Base-by-base conservation (phyloP, 2,329 filamentous ascomycete species). In the Cordyceps tenuipes region DNA sequence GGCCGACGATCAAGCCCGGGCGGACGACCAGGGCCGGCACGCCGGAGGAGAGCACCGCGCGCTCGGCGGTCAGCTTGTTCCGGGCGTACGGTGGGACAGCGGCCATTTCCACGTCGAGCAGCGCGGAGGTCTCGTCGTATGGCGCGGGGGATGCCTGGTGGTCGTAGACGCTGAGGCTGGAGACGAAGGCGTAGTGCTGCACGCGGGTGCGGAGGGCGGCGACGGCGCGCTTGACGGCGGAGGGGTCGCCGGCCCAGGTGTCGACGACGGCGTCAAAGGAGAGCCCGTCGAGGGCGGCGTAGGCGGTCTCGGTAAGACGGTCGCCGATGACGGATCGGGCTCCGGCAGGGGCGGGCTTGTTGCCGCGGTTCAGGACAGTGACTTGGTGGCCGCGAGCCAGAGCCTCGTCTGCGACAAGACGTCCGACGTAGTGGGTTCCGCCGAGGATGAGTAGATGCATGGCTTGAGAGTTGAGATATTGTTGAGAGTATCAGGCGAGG, bases 361-460 rank as follows among this genome's bases (percentile, higher is more conserved):
- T 62, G 36, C 62, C 64, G 15, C 64, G 62, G 44, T 65, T 66
- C 26, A 66, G 62, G 15, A 63, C 57, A 3, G 59, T 58, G 26
- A 61, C 59, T 46, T 61, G 34, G 48, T 61, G 57, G 21, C 63
- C 64, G 5, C 62, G 57, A 12, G 63, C 34, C 0, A 66, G 13
- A 26, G 65, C 63, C 29, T 65, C 60, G 5, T 61, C 36, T 21
- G 61, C 64, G 17, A 50, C 54, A 17, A 56, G 41, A 3, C 59
- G 62, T 23, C 65, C 63, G 19, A 64, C 60, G 48, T 64, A 66
- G 10, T 58, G 48, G 12, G 64, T 66, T 49, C 62, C 64, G 17
- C 63, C 64, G 9, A 66, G 61, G 52, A 66, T 54, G 50, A 66
- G 63, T 8, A 66, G n/a, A 21, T 63, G 58, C 64, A 66, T 66